Conservation (phyloP, 139 green algal genomes). For the Cymbomonas tetramitiformis region DNA sequence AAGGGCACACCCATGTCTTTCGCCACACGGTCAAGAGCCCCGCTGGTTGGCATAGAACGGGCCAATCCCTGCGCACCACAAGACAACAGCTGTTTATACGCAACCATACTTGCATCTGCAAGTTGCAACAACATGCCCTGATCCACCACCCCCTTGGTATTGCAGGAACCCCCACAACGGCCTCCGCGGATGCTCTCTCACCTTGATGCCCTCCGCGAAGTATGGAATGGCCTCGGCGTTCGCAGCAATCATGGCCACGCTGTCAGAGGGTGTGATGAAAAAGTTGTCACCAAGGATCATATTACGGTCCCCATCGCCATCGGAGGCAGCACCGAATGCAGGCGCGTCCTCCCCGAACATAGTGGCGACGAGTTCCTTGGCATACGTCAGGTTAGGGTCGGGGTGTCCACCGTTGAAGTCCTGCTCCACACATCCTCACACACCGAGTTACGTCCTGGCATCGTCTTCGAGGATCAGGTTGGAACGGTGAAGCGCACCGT, state of each 20-base stretch:
- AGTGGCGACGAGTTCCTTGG: constrained; percentile 85
- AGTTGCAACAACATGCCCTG: neutral
- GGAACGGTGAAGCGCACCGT: too few relatives aligned
- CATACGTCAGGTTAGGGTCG: constrained; percentile 98
- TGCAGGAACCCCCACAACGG: neutral
- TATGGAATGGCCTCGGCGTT: constrained; percentile 91
- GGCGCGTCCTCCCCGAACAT: constrained; percentile 58
- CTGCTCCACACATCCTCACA: too few relatives aligned
- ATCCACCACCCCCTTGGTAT: neutral
- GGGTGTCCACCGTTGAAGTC: constrained; percentile 93
- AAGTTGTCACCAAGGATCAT: constrained; percentile 95
- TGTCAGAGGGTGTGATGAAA: constrained; percentile 92
- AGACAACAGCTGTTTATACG: neutral
- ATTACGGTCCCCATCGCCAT: constrained; percentile 89
- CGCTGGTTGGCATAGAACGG: constrained; percentile 89
- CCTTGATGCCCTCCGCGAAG: constrained; percentile 90
- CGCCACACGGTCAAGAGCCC: constrained; percentile 86
- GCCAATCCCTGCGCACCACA: constrained; percentile 82
- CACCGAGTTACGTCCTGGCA: too few relatives aligned
- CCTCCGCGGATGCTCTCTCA: too few relatives aligned
- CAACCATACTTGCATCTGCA: neutral
- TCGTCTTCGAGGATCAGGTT: too few relatives aligned
- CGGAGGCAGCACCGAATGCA: constrained; percentile 49
- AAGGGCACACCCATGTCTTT: constrained; percentile 48
- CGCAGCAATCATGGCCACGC: constrained; percentile 93